A percentile compares a stretch with the other conserved stretches of the same genome.
phyloP scores from a whole-genome alignment of 768 basidiomycete species.

The Pholiota conissans region DNA sequence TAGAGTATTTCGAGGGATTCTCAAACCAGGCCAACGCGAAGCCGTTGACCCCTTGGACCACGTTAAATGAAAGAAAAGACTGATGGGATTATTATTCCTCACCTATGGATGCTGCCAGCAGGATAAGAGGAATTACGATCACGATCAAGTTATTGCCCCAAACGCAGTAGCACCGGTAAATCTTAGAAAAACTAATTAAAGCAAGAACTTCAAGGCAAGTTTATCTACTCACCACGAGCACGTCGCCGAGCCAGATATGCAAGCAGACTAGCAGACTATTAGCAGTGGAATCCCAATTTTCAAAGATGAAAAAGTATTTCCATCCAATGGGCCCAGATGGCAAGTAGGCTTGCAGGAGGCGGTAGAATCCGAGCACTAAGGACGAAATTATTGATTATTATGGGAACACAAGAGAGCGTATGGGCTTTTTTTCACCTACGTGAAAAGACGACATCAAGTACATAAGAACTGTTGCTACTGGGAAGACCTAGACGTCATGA shows the following conservation, averaged over 20 bases:
- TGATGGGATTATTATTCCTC: too few relatives aligned
- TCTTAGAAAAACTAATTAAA: not conserved
- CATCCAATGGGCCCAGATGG: slow-evolving; percentile 9
- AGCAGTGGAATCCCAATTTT: slow-evolving; percentile 20
- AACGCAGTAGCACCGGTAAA: slow-evolving; percentile 25
- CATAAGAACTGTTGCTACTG: slow-evolving; percentile 23
- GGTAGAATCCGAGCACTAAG: slow-evolving; percentile 18
- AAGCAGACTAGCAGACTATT: slow-evolving; percentile 19
- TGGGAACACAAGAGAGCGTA: not conserved
- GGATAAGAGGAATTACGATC: slow-evolving; percentile 21
- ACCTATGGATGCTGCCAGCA: slow-evolving; percentile 24
- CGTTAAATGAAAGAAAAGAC: not conserved
- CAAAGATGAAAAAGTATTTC: slow-evolving; percentile 17
- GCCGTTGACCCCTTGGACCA: slow-evolving; percentile 17
- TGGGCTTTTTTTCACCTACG: slow-evolving; percentile 17
- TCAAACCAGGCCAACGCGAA: slow-evolving; percentile 26
- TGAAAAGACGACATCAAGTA: slow-evolving; percentile 25
- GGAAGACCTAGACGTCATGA: slow-evolving; percentile 18
- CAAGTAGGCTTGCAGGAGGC: slow-evolving; percentile 19
- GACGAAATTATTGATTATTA: not conserved
- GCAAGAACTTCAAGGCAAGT: too few relatives aligned
- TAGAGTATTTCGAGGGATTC: slow-evolving; percentile 11
- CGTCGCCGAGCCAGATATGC: slow-evolving; percentile 25
- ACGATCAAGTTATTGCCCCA: slow-evolving; percentile 24
- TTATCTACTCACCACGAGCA: slow-evolving; percentile 23